Evolutionary conservation across 1,139 yeast genomes (phyloP), one percentile per base, ranked within the genome.

Genomic region (Taphrina confusa): DNA sequence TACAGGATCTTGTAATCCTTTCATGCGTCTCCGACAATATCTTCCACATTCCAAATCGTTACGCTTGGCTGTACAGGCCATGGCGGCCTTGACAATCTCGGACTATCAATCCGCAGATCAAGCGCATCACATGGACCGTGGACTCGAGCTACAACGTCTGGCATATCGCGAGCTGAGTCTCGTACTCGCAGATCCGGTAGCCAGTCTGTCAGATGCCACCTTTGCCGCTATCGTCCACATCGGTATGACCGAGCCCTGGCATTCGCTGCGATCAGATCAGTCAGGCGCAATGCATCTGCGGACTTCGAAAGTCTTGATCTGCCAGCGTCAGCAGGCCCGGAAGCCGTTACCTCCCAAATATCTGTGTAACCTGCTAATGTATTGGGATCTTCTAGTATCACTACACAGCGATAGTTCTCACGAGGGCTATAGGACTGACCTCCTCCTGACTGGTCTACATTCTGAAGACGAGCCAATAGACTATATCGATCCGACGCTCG

Each of bases 221-320:
- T 54, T 54, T 34, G 58, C 58, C n/a, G 50, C 58, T 16, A 27
- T 54, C 12, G 51, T 54, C 4, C 58, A 54, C 40, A 44, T 54
- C 27, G 58, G 58, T 20, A 54, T 54, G 58, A 44, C 58, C 4
- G 58, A 54, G 14, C 58, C 58, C 14, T 54, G 58, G 58, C 58
- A 54, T 18, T 33, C 50, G 25, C 49, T 54, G 45, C 58, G 58
- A 28, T 42, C 51, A 20, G 34, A 46, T 27, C 51, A 54, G 51
- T 42, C 51, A 4, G 58, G 58, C 4, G 58, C 51, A n/a, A 44
- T 54, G 51, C 58, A 54, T 27, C 51, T 54, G 27, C 44, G 47
- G 28, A 54, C 58, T n/a, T 42, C 50, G 20, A 54, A 54, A 33
- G 58, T 54, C 16, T 51, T 54, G 39, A 54, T 54, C 40, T 54